Conservation (phyloP, 2,329 filamentous ascomycete species). For the Alternaria brassicae region DNA sequence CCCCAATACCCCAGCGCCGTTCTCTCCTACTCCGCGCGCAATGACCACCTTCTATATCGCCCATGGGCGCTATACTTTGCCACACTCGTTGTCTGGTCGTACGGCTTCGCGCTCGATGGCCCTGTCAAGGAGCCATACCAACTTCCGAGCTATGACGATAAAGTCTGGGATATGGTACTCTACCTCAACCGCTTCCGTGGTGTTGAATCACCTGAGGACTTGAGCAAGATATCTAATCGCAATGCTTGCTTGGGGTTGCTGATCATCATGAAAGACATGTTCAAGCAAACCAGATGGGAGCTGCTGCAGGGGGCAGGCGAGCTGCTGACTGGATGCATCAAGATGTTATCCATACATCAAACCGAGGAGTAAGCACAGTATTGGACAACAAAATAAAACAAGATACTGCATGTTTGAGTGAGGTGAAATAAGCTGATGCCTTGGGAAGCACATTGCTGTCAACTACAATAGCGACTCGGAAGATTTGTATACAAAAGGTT, state of each 20-base stretch:
- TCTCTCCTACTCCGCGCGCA: conserved; percentile 76
- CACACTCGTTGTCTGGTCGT: conserved; percentile 90
- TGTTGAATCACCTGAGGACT: conserved; percentile 76
- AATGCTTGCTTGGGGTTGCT: conserved; percentile 85
- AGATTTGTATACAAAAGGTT: too few species aligned
- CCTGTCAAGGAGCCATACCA: conserved; percentile 63
- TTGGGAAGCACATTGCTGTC: too few species aligned
- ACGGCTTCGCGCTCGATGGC: conserved; percentile 89
- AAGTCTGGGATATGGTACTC: conserved; percentile 78
- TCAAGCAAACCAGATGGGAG: conserved; percentile 87
- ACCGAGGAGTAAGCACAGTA: too few species aligned
- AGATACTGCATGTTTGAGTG: too few species aligned
- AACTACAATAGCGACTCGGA: too few species aligned
- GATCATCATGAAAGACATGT: conserved; percentile 81
- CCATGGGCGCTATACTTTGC: conserved; percentile 97
- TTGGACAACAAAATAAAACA: too few species aligned
- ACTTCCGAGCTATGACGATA: conserved; percentile 68
- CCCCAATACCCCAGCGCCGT: conserved; percentile 35
- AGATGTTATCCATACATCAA: conserved; percentile 56
- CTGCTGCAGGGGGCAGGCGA: conserved; percentile 85
- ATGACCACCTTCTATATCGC: conserved; percentile 88
- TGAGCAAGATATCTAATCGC: conserved; percentile 74
- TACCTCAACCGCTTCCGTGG: conserved; percentile 77
- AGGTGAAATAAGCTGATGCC: too few species aligned
- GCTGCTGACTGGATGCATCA: conserved; percentile 81